Conservation (phyloP, 2,329 filamentous ascomycete genomes). For the Aureobasidium mangrovei region DNA sequence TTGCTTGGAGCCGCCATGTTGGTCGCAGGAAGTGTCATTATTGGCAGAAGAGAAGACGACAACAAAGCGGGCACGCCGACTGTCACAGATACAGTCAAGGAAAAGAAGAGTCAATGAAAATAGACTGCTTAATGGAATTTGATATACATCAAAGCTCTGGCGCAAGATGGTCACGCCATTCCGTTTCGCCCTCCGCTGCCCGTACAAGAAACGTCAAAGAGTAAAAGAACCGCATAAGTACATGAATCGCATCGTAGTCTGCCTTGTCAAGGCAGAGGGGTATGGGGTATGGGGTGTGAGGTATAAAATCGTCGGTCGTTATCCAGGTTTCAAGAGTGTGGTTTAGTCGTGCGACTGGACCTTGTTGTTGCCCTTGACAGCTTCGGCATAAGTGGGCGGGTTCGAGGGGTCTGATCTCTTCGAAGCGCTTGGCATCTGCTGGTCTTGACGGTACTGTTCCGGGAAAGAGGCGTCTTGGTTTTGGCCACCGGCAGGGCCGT, state of each 20-base stretch:
- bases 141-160: background rate
- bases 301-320: slow-evolving; percentile 7
- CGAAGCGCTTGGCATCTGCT: slow-evolving; percentile 29
- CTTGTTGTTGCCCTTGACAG: slow-evolving; percentile 84
- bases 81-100: slow-evolving; percentile 9
- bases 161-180: background rate
- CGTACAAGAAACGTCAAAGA: background rate
- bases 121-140: background rate
- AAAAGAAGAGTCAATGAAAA: background rate
- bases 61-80: slow-evolving; percentile 22
- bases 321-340: background rate
- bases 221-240: background rate
- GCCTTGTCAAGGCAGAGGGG: background rate
- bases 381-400: slow-evolving; percentile 88
- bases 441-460: slow-evolving; percentile 14
- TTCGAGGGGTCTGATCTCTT: slow-evolving; percentile 36
- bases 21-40: slow-evolving; percentile 68
- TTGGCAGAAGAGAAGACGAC: slow-evolving; percentile 58
- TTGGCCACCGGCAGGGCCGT: slow-evolving; percentile 22
- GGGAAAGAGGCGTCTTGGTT: slow-evolving; percentile 31
- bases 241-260: background rate
- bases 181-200: background rate
- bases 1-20: slow-evolving; percentile 65
- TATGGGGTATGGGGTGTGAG: background rate
- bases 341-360: slow-evolving; percentile 59